Base-by-base conservation (phyloP, 202 grass and related monocot species). In the Setaria viridis region DNA sequence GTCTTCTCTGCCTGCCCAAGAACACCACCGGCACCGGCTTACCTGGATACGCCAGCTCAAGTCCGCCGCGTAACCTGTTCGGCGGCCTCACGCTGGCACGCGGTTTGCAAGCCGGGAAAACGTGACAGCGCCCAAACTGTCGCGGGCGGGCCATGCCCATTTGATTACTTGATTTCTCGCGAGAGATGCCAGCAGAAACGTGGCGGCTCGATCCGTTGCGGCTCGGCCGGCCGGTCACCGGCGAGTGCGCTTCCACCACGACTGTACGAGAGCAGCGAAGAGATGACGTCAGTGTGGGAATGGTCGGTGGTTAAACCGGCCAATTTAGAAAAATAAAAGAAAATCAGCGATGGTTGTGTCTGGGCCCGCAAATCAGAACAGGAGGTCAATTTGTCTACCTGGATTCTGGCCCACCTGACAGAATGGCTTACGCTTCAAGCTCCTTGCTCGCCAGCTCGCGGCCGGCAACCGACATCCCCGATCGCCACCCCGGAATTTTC, bases 51-150 rank as follows among this genome's bases (percentile, higher is more conserved):
- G 25, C 41, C 65, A 85, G 74, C 83, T 70, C 64, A 62, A 62
- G 15, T 6, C 47, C 45, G 54, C 39, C 55, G 25, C 30, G 67
- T 7, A 21, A 17, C 3, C 15, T 16, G 68, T 13, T 72, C 21
- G 4, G 80, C 4, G 46, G 9, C 29, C 29, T 47, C 57, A 71
- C 86, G 56, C 80, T 43, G 45, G 29, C 57, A 78, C 86, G 66
- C 80, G 65, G 33, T 64, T 78, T 88, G 74, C 74, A 84, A 49
- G 48, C 35, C 17, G 43, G 47, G 66, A 55, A 56, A 62, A 78
- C 63, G 53, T 87, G 85, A 32, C 41, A 4, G 12, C 3, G 20
- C 20, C 0, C 32, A 48, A 76, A 13, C 20, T 50, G 60, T 83
- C 4, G 19, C 32, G 32, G 20, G 5, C 7, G 12, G 30, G 8